Evolutionary conservation across 1,139 yeast species (phyloP), one percentile per base, ranked within the genome.

Genomic region (Suhomyces taliae): DNA sequence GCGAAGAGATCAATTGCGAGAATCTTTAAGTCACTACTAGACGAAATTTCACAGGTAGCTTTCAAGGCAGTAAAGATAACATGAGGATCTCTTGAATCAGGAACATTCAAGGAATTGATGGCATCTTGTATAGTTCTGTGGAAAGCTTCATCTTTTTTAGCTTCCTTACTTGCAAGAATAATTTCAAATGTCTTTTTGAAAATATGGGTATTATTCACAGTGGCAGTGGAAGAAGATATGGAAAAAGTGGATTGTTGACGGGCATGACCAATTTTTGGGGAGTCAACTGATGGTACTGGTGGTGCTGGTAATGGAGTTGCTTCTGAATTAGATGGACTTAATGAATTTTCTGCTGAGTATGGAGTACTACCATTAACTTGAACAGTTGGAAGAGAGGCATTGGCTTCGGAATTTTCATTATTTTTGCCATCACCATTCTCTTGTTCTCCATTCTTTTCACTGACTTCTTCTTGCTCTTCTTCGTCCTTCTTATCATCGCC

Each of bases 1-100:
- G 78, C 78, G 53, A 75, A 75, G 7, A 74, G 61, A 49, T 74
- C 80, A 40, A 75, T 68, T 4, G 79, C 77, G 45, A 64, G 68
- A 0, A 72, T 60, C 51, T 72, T 72, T 44, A 72, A 56, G 35
- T 66, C 72, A 46, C 60, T 60, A 43, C 60, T 65, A 24, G 48
- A 34, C 1, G 70, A 58, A 10, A 61, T 59, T 50, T 70, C 74
- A 53, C 79, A 74, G 12, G 68, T 61, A n/a, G 67, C 61, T 49
- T 73, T 72, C 54, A 75, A 66, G 1, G 79, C 71, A 8, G 69
- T 67, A 51, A 74, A 74, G 19, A 75, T 60, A 19, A 70, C 54
- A 44, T 65, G 69, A 11, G 77, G 69, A 44, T 71, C 70, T 44
- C 65, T 60, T 2, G 70, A 56, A 15, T 56, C 62, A 1, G 60